Conservation (phyloP, 768 basidiomycete genomes). For the Sistotremastrum niveocremeum region DNA sequence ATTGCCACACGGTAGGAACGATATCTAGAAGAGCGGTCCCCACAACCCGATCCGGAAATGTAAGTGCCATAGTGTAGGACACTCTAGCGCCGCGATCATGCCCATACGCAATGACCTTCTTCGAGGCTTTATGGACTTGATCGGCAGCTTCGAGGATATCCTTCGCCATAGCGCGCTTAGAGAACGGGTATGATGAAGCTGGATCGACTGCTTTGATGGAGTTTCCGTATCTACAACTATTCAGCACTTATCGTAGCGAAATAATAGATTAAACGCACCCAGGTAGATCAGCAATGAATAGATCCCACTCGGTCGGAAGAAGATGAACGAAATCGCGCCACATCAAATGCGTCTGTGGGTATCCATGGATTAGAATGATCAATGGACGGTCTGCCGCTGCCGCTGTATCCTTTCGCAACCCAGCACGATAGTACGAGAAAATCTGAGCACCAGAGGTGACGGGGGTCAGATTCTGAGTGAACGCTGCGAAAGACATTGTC, state of each 20-base stretch:
- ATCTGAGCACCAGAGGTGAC: conserved; percentile 3
- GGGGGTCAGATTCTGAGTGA: too few species aligned
- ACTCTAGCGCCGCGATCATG: conserved; percentile 11
- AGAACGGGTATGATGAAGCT: conserved; percentile 3
- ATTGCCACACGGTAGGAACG: conserved; percentile 8
- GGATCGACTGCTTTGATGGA: conserved; percentile 6
- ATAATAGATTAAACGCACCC: conserved; percentile 2
- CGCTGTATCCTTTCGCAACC: neutral
- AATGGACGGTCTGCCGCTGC: conserved; percentile 2
- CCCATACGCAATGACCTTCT: conserved; percentile 8
- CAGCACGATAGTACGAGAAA: conserved; percentile 1
- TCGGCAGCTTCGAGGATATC: conserved; percentile 8
- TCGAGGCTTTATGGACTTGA: neutral
- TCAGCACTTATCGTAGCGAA: neutral
- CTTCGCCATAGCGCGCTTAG: conserved; percentile 9
- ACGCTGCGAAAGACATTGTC: too few species aligned
- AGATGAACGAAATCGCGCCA: conserved; percentile 7
- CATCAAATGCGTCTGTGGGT: conserved; percentile 11
- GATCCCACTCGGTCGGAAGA: conserved; percentile 2
- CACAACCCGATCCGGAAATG: conserved; percentile 8
- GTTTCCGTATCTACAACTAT: conserved; percentile 6
- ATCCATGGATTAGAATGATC: conserved; percentile 11
- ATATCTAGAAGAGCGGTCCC: conserved; percentile 9
- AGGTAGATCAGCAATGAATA: conserved; percentile 11
- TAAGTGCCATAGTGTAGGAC: conserved; percentile 9